Percentiles rank a stretch among this genome's conserved stretches.
Evolutionary conservation across 108 stramenopile species (phyloP).

Genomic region (Cyclotella atomus): DNA sequence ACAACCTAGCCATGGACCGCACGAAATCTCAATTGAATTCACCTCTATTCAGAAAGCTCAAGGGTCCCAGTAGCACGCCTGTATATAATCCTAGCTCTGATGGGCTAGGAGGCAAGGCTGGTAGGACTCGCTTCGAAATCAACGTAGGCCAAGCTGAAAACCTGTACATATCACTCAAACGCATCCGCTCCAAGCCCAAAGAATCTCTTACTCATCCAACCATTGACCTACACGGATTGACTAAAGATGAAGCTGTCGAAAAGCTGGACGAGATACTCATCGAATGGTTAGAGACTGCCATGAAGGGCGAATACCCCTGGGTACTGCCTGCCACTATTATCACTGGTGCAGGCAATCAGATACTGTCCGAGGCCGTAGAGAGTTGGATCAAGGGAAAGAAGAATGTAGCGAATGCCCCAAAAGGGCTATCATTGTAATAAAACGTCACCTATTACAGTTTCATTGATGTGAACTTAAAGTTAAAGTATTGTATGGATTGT

Average conservation of each 20-base stretch:
- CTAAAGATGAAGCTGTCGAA: slow-evolving; percentile 3
- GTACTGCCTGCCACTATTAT: slow-evolving; percentile 19
- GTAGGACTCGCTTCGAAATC: slow-evolving; percentile 5
- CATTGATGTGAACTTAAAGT: background rate
- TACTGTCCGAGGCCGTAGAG: slow-evolving; percentile 19
- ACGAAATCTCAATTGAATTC: too few relatives aligned
- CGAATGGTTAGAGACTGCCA: slow-evolving; percentile 7
- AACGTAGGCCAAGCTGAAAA: slow-evolving; percentile 17
- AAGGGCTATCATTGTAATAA: background rate
- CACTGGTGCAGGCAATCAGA: slow-evolving; percentile 16
- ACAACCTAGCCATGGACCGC: background rate
- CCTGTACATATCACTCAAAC: slow-evolving; percentile 14
- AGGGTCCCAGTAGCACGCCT: background rate
- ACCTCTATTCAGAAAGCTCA: too few relatives aligned
- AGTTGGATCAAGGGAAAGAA: slow-evolving; percentile 17
- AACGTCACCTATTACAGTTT: background rate
- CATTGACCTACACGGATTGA: slow-evolving; percentile 19
- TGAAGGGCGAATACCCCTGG: slow-evolving; percentile 20
- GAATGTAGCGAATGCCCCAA: slow-evolving; percentile 24
- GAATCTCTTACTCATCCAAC: background rate
- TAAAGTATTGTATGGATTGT: too few relatives aligned
- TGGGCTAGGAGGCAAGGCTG: slow-evolving; percentile 25
- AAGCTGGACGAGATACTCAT: slow-evolving; percentile 8
- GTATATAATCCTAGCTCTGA: slow-evolving; percentile 8
- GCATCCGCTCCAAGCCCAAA: background rate